These are phyloP conservation scores for Arabidopsis lyrata DNA, from an alignment of 441 rosid species.

Conservation along the genomic window DNA sequence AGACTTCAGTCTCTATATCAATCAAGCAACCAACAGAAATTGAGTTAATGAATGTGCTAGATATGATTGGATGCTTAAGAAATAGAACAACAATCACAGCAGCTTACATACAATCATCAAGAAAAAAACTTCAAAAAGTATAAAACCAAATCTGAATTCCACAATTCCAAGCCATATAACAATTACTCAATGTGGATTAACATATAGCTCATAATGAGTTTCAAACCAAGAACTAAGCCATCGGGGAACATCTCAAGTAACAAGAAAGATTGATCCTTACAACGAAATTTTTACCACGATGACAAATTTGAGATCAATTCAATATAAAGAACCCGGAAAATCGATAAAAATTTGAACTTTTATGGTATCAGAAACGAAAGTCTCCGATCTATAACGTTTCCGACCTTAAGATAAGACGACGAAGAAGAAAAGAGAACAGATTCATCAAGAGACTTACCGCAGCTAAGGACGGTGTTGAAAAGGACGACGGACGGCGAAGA, in stretches of 20 bases:
- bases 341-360: background rate
- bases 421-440: background rate
- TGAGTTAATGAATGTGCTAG: background rate
- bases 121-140: background rate
- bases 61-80: background rate
- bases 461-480: constrained; percentile 25
- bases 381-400: constrained; percentile 9
- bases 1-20: constrained; percentile 14
- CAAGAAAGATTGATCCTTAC: constrained; percentile 4
- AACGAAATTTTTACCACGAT: background rate
- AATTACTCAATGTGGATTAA: background rate
- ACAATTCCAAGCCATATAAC: background rate
- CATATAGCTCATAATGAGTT: background rate
- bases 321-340: background rate
- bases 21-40: background rate
- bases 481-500: constrained; percentile 10
- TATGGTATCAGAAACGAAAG: background rate
- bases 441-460: constrained; percentile 19
- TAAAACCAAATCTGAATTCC: constrained; percentile 11
- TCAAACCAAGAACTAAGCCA: background rate
- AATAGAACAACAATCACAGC: background rate
- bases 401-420: background rate
- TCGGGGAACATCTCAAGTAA: background rate
- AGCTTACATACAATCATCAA: constrained; percentile 14
- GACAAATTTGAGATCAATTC: constrained; percentile 16